Conservation (phyloP, 1,284 basidiomycete species). For the Ganoderma resinaceum region DNA sequence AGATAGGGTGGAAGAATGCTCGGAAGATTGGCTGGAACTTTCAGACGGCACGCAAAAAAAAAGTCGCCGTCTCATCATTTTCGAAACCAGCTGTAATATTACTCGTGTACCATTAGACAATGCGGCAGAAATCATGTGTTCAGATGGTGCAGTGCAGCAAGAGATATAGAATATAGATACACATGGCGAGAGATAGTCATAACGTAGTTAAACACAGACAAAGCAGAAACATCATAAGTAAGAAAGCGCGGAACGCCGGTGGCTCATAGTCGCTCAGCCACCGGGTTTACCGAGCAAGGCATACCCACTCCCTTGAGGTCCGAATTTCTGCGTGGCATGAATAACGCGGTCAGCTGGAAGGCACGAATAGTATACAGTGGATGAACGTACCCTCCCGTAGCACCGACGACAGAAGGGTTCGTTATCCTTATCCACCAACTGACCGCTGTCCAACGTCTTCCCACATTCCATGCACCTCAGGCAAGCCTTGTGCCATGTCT, state of each 20-base stretch:
- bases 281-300: conserved; percentile 72
- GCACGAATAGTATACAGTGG: too few species aligned
- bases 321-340: conserved; percentile 56
- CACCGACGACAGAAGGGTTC: conserved; percentile 73
- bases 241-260: not conserved
- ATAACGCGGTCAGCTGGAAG: not conserved
- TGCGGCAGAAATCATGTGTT: not conserved
- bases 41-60: too few species aligned
- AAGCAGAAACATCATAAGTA: not conserved
- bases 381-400: conserved; percentile 67
- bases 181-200: not conserved
- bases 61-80: too few species aligned
- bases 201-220: not conserved
- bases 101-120: not conserved
- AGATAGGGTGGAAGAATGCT: too few species aligned
- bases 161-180: not conserved
- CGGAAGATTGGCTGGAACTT: too few species aligned
- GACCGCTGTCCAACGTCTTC: conserved; percentile 68
- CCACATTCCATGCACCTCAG: conserved; percentile 74
- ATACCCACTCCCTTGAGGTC: conserved; percentile 77
- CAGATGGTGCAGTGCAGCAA: not conserved
- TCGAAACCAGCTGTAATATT: too few species aligned
- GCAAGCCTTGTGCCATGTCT: conserved; percentile 80
- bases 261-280: conserved; percentile 36
- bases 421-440: conserved; percentile 76